Conservation (phyloP, 768 basidiomycete species). For the Collybiopsis luxurians region DNA sequence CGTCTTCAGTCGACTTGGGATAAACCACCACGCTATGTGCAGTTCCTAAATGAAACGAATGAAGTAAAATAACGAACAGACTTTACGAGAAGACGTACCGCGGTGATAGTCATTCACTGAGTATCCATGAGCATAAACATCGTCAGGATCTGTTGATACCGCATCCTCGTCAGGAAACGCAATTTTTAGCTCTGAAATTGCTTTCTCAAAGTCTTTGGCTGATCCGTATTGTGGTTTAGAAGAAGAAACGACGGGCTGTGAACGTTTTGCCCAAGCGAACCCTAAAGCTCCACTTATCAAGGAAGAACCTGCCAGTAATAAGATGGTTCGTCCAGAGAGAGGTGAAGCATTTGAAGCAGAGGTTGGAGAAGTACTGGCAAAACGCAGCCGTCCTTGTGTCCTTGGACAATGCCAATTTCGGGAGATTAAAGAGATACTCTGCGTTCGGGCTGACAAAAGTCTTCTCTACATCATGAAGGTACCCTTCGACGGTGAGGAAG, state of each 20-base stretch:
- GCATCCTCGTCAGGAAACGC: slow-evolving; percentile 31
- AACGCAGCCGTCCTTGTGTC: background rate
- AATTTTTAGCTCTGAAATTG: slow-evolving; percentile 46
- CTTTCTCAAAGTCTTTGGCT: slow-evolving; percentile 47
- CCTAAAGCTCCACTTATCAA: background rate
- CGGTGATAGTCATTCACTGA: slow-evolving; percentile 50
- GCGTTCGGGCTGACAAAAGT: background rate
- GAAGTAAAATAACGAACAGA: background rate
- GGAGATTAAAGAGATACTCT: background rate
- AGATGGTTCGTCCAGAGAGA: background rate
- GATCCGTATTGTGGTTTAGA: slow-evolving; percentile 42
- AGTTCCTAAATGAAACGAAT: slow-evolving; percentile 26
- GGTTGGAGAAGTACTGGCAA: background rate
- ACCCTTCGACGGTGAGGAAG: background rate
- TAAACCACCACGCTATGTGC: slow-evolving; percentile 62
- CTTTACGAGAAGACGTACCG: slow-evolving; percentile 23
- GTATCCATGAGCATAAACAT: slow-evolving; percentile 52
- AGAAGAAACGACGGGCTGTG: background rate
- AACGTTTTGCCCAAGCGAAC: background rate
- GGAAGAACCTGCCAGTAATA: background rate
- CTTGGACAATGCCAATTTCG: background rate
- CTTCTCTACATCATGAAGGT: background rate
- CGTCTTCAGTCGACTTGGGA: slow-evolving; percentile 73
- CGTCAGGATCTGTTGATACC: slow-evolving; percentile 51
- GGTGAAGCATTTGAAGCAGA: background rate